Conservation (phyloP, 768 basidiomycete species). For the Mycena galopus region DNA sequence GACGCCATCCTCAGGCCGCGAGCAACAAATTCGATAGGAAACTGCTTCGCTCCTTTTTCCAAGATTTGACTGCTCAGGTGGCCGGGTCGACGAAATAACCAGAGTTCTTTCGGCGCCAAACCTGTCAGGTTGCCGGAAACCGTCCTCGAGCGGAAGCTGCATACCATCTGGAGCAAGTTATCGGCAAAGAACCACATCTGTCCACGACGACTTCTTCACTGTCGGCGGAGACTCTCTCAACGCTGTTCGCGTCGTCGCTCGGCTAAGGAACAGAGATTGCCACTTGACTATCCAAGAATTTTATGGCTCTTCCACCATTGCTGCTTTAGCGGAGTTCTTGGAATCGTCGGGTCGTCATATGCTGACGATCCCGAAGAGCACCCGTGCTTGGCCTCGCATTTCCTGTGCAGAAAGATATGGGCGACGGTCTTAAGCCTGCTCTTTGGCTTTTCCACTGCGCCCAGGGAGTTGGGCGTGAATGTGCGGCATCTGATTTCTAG, state of each 20-base stretch:
- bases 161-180: neutral
- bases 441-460: conserved; percentile 10
- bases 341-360: conserved; percentile 5
- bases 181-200: conserved; percentile 7
- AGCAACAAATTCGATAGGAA: conserved; percentile 15
- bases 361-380: neutral
- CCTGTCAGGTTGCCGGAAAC: conserved; percentile 4
- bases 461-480: conserved; percentile 9
- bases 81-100: conserved; percentile 9
- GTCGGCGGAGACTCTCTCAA: conserved; percentile 1
- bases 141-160: conserved; percentile 1
- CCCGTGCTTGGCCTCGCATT: conserved; percentile 2
- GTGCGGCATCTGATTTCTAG: too few relatives aligned
- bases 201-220: conserved; percentile 18
- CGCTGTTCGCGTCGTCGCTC: conserved; percentile 5
- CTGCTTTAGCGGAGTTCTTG: conserved; percentile 5
- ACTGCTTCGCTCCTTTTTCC: conserved; percentile 10
- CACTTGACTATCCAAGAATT: conserved; percentile 14
- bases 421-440: neutral
- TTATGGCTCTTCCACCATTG: conserved; percentile 9
- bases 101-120: conserved; percentile 11
- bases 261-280: conserved; percentile 5
- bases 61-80: neutral
- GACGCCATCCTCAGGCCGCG: conserved; percentile 1
- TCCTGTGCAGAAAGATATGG: neutral